Conservation (phyloP, 805 yeast genomes). For the Metschnikowia koreensis region DNA sequence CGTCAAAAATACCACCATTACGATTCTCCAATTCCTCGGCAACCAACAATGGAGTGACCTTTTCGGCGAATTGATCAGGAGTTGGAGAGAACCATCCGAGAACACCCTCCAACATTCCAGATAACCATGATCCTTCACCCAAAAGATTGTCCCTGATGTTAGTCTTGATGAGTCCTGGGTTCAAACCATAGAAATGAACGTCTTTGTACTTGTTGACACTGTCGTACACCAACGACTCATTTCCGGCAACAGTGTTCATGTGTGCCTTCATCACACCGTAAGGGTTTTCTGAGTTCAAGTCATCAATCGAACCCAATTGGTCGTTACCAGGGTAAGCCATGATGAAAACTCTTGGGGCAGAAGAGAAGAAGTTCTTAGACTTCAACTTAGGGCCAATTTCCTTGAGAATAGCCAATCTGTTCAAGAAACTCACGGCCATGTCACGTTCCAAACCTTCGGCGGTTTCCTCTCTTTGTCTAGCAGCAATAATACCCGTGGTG, state of each 20-base stretch:
- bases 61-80: slow-evolving; percentile 33
- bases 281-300: slow-evolving; percentile 31
- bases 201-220: slow-evolving; percentile 17
- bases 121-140: slow-evolving; percentile 27
- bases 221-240: slow-evolving; percentile 33
- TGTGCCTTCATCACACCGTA: slow-evolving; percentile 31
- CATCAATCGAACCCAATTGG: slow-evolving; percentile 30
- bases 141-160: slow-evolving; percentile 31
- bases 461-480: slow-evolving; percentile 29
- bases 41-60: slow-evolving; percentile 29
- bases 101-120: slow-evolving; percentile 24
- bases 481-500: slow-evolving; percentile 42
- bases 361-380: background rate
- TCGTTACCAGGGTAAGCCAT: slow-evolving; percentile 41
- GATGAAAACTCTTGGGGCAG: slow-evolving; percentile 33
- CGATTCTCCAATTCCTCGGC: slow-evolving; percentile 26
- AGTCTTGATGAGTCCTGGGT: slow-evolving; percentile 40
- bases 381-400: slow-evolving; percentile 23
- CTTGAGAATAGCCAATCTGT: slow-evolving; percentile 31
- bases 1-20: slow-evolving; percentile 31
- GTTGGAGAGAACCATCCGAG: slow-evolving; percentile 30
- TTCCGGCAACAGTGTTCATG: slow-evolving; percentile 44
- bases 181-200: slow-evolving; percentile 33
- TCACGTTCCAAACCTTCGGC: slow-evolving; percentile 37
- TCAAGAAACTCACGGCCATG: slow-evolving; percentile 38